These are phyloP conservation scores for Mycena kentingensis DNA, from an alignment of 768 basidiomycete genomes.

Conservation along the genomic window DNA sequence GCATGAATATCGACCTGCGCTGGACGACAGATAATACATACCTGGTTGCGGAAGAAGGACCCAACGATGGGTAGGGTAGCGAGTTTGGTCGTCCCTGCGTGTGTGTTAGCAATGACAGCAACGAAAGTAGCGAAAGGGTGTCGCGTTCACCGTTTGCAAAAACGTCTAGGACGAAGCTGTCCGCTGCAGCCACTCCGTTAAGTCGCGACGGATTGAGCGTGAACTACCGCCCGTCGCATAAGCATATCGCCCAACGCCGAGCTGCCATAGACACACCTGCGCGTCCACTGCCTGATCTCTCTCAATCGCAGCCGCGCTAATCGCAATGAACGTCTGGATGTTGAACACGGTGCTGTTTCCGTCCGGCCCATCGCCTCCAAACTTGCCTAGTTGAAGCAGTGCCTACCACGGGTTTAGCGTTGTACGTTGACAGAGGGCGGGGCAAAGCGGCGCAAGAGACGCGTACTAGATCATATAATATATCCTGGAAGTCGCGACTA, in stretches of 20 bases:
- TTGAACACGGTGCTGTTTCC: conserved; percentile 16
- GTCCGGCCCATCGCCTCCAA: conserved; percentile 15
- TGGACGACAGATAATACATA: no score
- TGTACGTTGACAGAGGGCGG: no score
- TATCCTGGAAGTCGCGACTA: conserved; percentile 13
- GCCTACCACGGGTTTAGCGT: conserved; percentile 1
- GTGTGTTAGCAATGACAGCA: conserved; percentile 1
- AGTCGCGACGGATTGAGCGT: no score
- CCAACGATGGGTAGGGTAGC: conserved; percentile 9
- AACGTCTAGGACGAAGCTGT: no score
- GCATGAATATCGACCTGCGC: no score
- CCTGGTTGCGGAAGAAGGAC: conserved; percentile 19
- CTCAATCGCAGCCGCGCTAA: background rate
- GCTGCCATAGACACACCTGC: no score
- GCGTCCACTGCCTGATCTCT: conserved; percentile 11
- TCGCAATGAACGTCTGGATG: conserved; percentile 6
- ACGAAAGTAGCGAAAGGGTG: background rate
- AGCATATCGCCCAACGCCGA: background rate
- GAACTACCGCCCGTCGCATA: no score
- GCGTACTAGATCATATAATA: conserved; percentile 6
- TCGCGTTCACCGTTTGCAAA: conserved; percentile 14
- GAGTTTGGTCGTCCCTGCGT: conserved; percentile 15
- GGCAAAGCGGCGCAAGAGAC: no score
- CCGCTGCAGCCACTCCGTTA: no score
- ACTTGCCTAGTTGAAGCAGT: conserved; percentile 11